Evolutionary conservation across 108 stramenopile species (phyloP).

Genomic region (Cyclotella choctawhatcheeana): DNA sequence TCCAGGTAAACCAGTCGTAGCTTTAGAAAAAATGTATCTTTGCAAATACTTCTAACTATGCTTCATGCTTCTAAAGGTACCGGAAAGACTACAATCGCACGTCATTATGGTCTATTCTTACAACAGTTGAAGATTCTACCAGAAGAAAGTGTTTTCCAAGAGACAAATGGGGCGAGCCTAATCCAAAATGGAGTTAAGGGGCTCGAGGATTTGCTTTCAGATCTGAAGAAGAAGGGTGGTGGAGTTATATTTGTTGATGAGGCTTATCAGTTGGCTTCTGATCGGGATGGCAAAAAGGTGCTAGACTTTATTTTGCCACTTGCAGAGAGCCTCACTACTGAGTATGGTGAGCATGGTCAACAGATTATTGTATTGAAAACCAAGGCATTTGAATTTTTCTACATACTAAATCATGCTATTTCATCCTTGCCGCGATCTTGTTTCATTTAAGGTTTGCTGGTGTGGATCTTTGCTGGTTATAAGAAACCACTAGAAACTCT

Average conservation of each 20-base stretch:
- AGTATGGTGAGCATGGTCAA: slow-evolving; percentile 19
- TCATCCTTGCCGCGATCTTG: background rate
- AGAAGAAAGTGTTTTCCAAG: slow-evolving; percentile 60
- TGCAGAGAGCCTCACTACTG: slow-evolving; percentile 14
- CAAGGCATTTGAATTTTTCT: too few relatives aligned
- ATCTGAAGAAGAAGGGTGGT: slow-evolving; percentile 69
- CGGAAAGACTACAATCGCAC: slow-evolving; percentile 83
- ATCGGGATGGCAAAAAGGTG: slow-evolving; percentile 26
- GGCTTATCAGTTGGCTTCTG: slow-evolving; percentile 49
- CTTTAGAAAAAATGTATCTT: too few relatives aligned
- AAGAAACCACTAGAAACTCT: slow-evolving; percentile 23
- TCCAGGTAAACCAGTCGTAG: slow-evolving; percentile 48
- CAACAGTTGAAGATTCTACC: slow-evolving; percentile 62
- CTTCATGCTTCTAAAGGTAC: slow-evolving; percentile 48
- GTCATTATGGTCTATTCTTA: slow-evolving; percentile 51
- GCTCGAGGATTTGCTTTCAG: slow-evolving; percentile 62
- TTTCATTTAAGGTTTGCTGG: background rate
- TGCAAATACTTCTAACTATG: background rate
- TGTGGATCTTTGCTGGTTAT: slow-evolving; percentile 39
- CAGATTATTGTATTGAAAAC: too few relatives aligned
- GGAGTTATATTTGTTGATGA: slow-evolving; percentile 81
- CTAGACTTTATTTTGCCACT: slow-evolving; percentile 27
- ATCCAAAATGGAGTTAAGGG: slow-evolving; percentile 20
- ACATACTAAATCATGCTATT: background rate
- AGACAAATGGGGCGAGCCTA: slow-evolving; percentile 30